Percentiles rank a stretch among this genome's conserved stretches.
Conservation (phyloP, 805 yeast species). For the Lachancea dasiensis region DNA sequence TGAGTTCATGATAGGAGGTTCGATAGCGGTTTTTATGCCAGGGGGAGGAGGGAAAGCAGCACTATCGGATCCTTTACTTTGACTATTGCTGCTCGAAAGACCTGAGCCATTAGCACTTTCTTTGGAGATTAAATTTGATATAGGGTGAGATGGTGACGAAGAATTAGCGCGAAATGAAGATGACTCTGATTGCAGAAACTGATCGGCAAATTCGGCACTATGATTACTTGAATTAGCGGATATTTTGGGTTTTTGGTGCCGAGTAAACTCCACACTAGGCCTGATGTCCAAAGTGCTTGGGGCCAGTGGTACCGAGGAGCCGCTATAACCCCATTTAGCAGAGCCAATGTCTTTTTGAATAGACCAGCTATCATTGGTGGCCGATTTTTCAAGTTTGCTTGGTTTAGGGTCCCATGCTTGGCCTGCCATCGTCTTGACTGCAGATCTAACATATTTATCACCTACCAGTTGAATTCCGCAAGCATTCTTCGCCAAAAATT, state of each 20-base stretch:
- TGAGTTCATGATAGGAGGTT: not conserved
- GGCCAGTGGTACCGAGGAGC: conserved; percentile 30
- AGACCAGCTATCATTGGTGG: conserved; percentile 1
- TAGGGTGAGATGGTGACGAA: not conserved
- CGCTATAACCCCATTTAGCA: conserved; percentile 27
- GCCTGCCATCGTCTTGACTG: conserved; percentile 1
- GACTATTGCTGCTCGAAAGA: too few relatives aligned
- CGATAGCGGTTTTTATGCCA: conserved; percentile 2
- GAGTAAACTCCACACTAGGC: conserved; percentile 15
- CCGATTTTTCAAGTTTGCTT: not conserved
- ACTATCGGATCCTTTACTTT: too few relatives aligned
- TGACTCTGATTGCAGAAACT: conserved; percentile 7
- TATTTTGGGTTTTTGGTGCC: conserved; percentile 2
- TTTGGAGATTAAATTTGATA: conserved; percentile 3
- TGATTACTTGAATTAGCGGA: too few relatives aligned
- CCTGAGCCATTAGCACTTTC: too few relatives aligned
- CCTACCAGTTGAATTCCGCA: conserved; percentile 12
- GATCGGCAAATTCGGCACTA: conserved; percentile 1
- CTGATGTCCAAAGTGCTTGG: conserved; percentile 23
- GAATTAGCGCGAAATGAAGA: conserved; percentile 1
- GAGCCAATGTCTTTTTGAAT: not conserved
- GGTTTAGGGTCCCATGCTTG: not conserved
- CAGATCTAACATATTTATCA: conserved; percentile 4
- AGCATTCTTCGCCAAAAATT: conserved; percentile 13
- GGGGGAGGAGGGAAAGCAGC: conserved; percentile 3